Percentiles rank a stretch among this genome's conserved stretches.
phyloP scores from a whole-genome alignment of 441 rosid genomes.

The Erodium moschatum region DNA sequence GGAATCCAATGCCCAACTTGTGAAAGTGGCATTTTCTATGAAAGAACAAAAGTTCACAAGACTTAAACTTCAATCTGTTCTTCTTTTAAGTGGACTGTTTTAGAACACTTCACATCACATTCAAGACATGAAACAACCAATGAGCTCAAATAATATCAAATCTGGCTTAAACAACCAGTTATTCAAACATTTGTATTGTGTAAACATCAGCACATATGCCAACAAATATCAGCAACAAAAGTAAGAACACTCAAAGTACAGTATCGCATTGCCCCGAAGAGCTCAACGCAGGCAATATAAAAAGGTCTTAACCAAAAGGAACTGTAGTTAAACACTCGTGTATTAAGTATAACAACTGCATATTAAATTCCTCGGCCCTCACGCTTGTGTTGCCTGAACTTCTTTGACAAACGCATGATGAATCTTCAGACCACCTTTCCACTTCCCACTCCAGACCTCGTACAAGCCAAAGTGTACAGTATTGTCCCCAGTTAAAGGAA shows the following conservation, averaged over 20 bases:
- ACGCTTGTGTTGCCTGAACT: not conserved
- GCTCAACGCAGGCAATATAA: not conserved
- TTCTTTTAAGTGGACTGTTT: too few relatives aligned
- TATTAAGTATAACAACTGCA: too few relatives aligned
- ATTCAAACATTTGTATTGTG: not conserved
- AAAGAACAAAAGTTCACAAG: too few relatives aligned
- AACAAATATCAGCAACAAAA: too few relatives aligned
- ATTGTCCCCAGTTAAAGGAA: not conserved
- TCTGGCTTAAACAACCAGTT: not conserved
- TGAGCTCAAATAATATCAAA: too few relatives aligned
- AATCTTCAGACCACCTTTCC: not conserved
- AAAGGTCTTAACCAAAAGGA: not conserved
- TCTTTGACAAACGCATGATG: not conserved
- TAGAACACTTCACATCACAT: too few relatives aligned
- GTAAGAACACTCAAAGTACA: not conserved
- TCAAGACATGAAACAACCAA: too few relatives aligned
- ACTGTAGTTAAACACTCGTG: not conserved
- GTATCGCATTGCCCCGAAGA: not conserved
- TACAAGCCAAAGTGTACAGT: not conserved
- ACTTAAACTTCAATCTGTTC: too few relatives aligned
- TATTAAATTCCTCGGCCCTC: too few relatives aligned
- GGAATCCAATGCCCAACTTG: too few relatives aligned
- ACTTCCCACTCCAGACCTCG: not conserved
- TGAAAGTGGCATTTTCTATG: too few relatives aligned
- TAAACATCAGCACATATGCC: not conserved